Conservation (phyloP, 306 rosid species). For the Nissolia schottii region DNA sequence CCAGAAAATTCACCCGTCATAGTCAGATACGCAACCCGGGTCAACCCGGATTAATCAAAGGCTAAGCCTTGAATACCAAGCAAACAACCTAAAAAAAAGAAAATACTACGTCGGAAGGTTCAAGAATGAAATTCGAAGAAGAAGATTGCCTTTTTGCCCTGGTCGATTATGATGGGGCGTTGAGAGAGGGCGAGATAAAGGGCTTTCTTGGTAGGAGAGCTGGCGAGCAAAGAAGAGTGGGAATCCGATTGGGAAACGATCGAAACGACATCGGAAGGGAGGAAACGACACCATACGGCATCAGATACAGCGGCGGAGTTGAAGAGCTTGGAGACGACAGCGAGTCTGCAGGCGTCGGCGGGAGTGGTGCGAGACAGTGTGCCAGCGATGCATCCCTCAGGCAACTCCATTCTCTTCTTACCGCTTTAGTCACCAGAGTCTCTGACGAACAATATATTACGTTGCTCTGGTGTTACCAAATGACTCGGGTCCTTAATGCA, state of each 20-base stretch:
- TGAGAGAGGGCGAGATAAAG: constrained; percentile 20
- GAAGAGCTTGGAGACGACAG: background rate
- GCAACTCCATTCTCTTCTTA: background rate
- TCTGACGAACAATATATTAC: too few species aligned
- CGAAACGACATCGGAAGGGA: background rate
- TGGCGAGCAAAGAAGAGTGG: background rate
- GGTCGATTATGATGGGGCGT: constrained; percentile 12
- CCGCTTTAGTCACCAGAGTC: too few species aligned
- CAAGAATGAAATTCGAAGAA: too few species aligned
- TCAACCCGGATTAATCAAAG: too few species aligned
- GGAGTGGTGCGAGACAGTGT: constrained; percentile 3
- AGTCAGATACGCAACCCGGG: too few species aligned
- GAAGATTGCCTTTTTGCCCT: constrained; percentile 2
- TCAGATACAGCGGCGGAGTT: constrained; percentile 15
- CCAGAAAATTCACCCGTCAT: too few species aligned
- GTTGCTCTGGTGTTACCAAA: too few species aligned
- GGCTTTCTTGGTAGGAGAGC: constrained; percentile 4
- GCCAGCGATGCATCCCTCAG: constrained; percentile 2
- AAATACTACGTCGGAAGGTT: too few species aligned
- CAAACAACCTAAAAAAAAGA: too few species aligned
- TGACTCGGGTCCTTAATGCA: too few species aligned
- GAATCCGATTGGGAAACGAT: background rate
- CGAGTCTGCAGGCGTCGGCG: background rate
- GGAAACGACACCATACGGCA: constrained; percentile 1
- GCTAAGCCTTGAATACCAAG: too few species aligned